These are phyloP conservation scores for Acacia concinna DNA, from an alignment of 331 rosid species.

Conservation along the genomic window DNA sequence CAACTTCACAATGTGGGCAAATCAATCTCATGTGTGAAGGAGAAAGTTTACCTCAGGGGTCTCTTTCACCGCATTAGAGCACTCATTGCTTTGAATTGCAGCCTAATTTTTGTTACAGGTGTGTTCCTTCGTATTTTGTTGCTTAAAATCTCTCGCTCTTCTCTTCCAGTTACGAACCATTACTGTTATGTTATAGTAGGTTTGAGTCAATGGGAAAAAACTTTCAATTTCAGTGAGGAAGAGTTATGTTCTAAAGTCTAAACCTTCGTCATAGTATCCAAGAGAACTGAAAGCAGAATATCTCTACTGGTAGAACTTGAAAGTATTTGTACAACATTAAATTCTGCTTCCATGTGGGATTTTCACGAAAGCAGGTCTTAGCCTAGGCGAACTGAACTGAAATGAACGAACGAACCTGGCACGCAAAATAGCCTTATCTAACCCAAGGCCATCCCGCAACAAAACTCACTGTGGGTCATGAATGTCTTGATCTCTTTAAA, in stretches of 20 bases:
- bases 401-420: no score
- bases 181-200: background rate
- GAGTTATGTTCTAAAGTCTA: constrained; percentile 4
- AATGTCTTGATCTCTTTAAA: background rate
- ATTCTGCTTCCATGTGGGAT: background rate
- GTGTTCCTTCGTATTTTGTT: background rate
- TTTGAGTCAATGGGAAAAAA: background rate
- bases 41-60: constrained; percentile 61
- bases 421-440: no score
- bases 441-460: background rate
- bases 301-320: background rate
- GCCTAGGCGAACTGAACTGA: background rate
- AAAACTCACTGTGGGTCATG: background rate
- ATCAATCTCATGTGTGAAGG: constrained; percentile 48
- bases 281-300: background rate
- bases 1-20: constrained; percentile 69
- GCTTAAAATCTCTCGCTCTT: background rate
- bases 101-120: constrained; percentile 67
- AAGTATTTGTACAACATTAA: background rate
- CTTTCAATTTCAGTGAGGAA: background rate
- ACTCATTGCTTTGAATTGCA: constrained; percentile 77
- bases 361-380: background rate
- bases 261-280: background rate
- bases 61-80: constrained; percentile 85
- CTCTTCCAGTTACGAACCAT: background rate